These are phyloP conservation scores for Neonectria ditissima DNA, from an alignment of 2,329 filamentous ascomycete genomes.

Conservation along the genomic window DNA sequence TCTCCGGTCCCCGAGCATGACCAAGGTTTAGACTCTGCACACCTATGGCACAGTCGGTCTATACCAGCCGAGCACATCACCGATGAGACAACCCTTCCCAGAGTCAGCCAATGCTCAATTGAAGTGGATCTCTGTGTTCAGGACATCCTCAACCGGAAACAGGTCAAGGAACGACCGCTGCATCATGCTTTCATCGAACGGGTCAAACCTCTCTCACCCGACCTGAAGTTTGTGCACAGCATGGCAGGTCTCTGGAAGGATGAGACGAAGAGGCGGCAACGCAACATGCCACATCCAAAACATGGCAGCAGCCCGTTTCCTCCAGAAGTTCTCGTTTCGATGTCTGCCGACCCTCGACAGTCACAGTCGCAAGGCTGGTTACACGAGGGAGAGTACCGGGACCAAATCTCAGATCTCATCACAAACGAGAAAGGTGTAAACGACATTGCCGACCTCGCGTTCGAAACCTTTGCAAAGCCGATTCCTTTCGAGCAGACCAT, in stretches of 20 bases:
- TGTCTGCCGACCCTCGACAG: constrained; percentile 85
- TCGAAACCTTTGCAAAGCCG: constrained; percentile 73
- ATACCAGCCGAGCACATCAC: constrained; percentile 63
- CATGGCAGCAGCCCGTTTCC: constrained; percentile 82
- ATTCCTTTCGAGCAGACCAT: constrained; percentile 67
- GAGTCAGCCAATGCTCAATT: constrained; percentile 87
- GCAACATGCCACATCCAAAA: constrained; percentile 72
- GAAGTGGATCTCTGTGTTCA: constrained; percentile 92
- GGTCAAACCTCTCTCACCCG: constrained; percentile 69
- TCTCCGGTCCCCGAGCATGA: constrained; percentile 77
- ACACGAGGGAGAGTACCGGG: constrained; percentile 85
- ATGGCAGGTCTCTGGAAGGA: constrained; percentile 95
- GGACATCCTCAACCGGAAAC: constrained; percentile 84
- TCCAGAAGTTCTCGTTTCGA: constrained; percentile 83
- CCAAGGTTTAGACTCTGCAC: constrained; percentile 68
- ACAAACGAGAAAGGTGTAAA: constrained; percentile 68
- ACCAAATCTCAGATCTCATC: constrained; percentile 73
- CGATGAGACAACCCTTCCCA: constrained; percentile 74
- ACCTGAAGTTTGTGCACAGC: constrained; percentile 89
- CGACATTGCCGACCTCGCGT: constrained; percentile 59
- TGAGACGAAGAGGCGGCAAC: constrained; percentile 83
- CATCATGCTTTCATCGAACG: constrained; percentile 91
- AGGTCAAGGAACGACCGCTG: constrained; percentile 79
- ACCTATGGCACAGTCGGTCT: constrained; percentile 84
- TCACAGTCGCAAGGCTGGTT: constrained; percentile 86